phyloP scores from a whole-genome alignment of 305 asterid species.

The Plantago coronopus region DNA sequence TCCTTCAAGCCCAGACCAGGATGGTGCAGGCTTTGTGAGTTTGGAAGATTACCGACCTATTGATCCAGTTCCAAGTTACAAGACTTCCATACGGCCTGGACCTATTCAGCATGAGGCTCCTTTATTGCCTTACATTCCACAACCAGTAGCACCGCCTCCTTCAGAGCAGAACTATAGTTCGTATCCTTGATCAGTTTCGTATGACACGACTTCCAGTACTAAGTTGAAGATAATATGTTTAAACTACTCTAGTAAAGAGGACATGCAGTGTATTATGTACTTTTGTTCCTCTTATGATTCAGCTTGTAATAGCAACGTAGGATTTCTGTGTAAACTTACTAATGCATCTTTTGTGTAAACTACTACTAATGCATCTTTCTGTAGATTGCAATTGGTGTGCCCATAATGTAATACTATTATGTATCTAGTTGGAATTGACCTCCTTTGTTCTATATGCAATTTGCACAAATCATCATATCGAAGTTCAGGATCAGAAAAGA shows the following conservation, averaged over 20 bases:
- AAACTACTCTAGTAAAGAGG: background rate
- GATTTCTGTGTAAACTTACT: background rate
- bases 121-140: conserved; percentile 48
- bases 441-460: background rate
- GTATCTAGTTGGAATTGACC: background rate
- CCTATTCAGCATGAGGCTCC: conserved; percentile 53
- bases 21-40: conserved; percentile 12
- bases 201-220: background rate
- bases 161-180: conserved; percentile 25
- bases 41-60: conserved; percentile 51
- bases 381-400: background rate
- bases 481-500: background rate
- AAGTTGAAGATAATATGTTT: background rate
- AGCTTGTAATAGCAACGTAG: background rate
- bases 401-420: background rate
- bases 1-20: conserved; percentile 16
- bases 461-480: background rate
- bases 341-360: background rate
- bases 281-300: background rate
- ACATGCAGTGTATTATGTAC: background rate
- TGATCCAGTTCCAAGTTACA: conserved; percentile 46
- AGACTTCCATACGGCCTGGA: conserved; percentile 36
- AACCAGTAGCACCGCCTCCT: conserved; percentile 39
- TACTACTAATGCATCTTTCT: background rate
- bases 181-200: conserved; percentile 6